Evolutionary conservation across 2,329 filamentous ascomycete genomes (phyloP).

Genomic region (Neonectria punicea): DNA sequence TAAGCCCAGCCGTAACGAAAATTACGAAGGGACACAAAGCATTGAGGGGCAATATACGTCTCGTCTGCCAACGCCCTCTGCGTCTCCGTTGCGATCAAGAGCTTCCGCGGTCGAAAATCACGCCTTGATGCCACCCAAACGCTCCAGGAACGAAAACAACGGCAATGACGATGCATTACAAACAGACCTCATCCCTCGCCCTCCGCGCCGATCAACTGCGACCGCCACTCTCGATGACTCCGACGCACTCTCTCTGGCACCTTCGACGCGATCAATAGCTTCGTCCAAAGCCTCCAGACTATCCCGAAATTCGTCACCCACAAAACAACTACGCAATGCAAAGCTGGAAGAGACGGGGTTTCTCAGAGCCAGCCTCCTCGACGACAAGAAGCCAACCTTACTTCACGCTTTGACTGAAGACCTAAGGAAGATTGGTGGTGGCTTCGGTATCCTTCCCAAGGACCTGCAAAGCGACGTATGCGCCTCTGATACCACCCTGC

Average conservation of each 20-base stretch:
- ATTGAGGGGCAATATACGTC: neutral
- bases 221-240: neutral
- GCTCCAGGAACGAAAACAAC: neutral
- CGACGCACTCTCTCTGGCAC: neutral
- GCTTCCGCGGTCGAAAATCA: neutral
- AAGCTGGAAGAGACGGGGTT: slow-evolving; percentile 11
- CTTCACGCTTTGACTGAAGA: neutral
- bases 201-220: neutral
- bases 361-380: slow-evolving; percentile 6
- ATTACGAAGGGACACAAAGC: neutral
- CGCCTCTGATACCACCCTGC: neutral
- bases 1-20: neutral
- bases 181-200: neutral
- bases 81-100: neutral
- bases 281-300: slow-evolving; percentile 18
- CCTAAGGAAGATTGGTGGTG: slow-evolving; percentile 3
- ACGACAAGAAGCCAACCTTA: neutral
- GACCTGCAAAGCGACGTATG: slow-evolving; percentile 5
- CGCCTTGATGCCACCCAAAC: neutral
- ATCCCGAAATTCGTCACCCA: slow-evolving; percentile 4
- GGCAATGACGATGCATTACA: neutral
- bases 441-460: slow-evolving; percentile 7
- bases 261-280: slow-evolving; percentile 5
- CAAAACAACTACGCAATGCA: slow-evolving; percentile 14
- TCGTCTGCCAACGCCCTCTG: neutral